Percentiles rank a stretch among this genome's conserved stretches.
phyloP scores from a whole-genome alignment of 352 stramenopile species.

The Phytophthora chlamydospora region DNA sequence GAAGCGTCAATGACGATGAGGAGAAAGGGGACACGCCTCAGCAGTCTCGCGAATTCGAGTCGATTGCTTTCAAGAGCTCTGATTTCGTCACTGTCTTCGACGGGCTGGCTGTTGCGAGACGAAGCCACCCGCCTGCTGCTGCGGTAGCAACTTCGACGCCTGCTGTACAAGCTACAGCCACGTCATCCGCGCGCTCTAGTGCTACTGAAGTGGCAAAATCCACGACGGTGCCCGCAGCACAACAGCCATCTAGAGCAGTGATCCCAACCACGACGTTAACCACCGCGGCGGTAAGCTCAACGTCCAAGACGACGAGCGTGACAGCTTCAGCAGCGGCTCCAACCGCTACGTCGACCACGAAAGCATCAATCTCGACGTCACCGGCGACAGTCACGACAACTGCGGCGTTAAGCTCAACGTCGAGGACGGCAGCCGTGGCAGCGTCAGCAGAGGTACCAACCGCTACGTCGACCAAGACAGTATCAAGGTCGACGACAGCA shows the following conservation, averaged over 20 bases:
- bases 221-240: neutral
- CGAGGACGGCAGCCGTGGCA: neutral
- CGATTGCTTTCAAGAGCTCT: constrained; percentile 39
- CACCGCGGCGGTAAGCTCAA: neutral
- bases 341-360: constrained; percentile 1
- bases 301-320: neutral
- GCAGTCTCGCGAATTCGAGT: constrained; percentile 49
- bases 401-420: neutral
- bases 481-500: neutral
- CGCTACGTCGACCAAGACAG: neutral
- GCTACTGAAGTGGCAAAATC: constrained; percentile 11
- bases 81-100: constrained; percentile 56
- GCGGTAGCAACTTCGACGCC: constrained; percentile 9
- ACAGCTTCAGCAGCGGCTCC: neutral
- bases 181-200: neutral
- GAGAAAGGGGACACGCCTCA: constrained; percentile 24
- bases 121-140: constrained; percentile 26
- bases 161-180: constrained; percentile 3
- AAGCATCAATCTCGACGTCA: neutral
- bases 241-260: neutral
- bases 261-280: constrained; percentile 1
- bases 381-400: neutral
- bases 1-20: no score
- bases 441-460: neutral
- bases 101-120: constrained; percentile 46